These are phyloP conservation scores for Letharia columbiana DNA, from an alignment of 495 filamentous ascomycete genomes.

Conservation along the genomic window DNA sequence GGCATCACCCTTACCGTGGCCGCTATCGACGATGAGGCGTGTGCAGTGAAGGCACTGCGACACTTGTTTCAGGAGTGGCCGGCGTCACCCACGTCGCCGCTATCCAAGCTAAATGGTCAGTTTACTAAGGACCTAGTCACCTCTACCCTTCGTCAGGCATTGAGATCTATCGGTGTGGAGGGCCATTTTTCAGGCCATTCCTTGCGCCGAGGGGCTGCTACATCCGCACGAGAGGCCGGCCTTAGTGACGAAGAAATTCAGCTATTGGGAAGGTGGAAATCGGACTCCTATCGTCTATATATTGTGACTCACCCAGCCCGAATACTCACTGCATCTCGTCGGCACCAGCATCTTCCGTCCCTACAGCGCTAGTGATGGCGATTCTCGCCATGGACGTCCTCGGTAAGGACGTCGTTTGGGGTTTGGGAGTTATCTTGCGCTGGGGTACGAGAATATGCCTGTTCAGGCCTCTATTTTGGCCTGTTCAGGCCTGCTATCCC, in stretches of 20 bases:
- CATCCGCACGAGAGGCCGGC: not conserved
- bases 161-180: not conserved
- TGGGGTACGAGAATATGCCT: not conserved
- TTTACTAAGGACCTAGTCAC: not conserved
- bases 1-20: not conserved
- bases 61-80: not conserved
- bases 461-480: no score
- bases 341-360: not conserved
- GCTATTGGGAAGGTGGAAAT: not conserved
- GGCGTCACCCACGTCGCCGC: no score
- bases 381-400: not conserved
- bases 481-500: not conserved
- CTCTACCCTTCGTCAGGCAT: not conserved
- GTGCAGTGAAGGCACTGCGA: not conserved
- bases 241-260: not conserved
- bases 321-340: not conserved
- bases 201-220: no score
- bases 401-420: not conserved
- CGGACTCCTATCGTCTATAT: not conserved
- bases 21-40: not conserved
- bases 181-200: not conserved
- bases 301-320: not conserved
- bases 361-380: not conserved
- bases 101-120: not conserved
- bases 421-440: not conserved